Evolutionary conservation across 768 basidiomycete species (phyloP).

Genomic region (Sporobolomyces phaffii): DNA sequence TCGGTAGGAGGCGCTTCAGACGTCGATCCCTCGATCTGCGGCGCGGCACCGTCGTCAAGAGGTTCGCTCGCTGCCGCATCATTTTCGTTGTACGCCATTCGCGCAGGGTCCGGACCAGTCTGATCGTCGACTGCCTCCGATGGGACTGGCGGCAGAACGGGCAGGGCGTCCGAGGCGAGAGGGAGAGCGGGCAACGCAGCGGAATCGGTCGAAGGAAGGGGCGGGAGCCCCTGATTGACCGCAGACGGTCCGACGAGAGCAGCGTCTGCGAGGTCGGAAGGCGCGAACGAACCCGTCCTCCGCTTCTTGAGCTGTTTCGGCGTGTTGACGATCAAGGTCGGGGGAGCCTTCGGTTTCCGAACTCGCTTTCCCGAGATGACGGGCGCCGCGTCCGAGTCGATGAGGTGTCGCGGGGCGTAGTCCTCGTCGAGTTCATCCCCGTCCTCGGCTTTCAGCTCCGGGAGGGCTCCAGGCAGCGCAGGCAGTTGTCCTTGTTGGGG

Average conservation of each 20-base stretch:
- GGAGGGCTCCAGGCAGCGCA: neutral
- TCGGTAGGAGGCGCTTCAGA: neutral
- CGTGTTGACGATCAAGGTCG: constrained; percentile 5
- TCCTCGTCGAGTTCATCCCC: neutral
- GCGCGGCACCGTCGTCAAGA: too few relatives aligned
- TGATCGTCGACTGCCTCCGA: too few relatives aligned
- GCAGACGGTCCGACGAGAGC: neutral
- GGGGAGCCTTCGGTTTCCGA: constrained; percentile 10
- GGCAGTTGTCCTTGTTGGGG: too few relatives aligned
- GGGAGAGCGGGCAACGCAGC: neutral
- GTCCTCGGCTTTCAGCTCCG: neutral
- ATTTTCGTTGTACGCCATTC: too few relatives aligned
- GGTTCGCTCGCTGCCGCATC: too few relatives aligned
- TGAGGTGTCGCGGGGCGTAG: neutral
- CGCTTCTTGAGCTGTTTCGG: constrained; percentile 15
- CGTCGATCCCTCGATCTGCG: neutral
- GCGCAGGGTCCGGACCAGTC: too few relatives aligned
- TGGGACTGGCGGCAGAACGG: neutral
- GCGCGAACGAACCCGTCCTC: neutral
- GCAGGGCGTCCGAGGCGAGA: neutral
- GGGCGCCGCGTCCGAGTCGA: neutral
- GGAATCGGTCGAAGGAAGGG: neutral
- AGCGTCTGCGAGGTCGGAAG: neutral
- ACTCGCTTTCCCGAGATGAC: constrained; percentile 9
- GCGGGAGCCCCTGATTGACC: neutral